Percentiles rank a stretch among this genome's conserved stretches.
phyloP scores from a whole-genome alignment of 2,329 filamentous ascomycete species.

The Berkeleyomyces basicola region DNA sequence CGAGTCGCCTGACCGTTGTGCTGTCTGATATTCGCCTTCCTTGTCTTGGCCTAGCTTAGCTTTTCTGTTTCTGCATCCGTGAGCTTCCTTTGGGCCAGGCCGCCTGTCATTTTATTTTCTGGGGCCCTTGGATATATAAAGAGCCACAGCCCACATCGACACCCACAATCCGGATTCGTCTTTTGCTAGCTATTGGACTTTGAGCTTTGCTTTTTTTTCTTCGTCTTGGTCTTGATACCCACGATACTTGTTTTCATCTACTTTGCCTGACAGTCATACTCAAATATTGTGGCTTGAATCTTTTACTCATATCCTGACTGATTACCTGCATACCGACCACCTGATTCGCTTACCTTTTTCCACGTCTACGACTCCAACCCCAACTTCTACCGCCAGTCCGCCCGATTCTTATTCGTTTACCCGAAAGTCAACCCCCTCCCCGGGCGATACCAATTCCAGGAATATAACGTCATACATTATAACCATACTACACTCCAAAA shows the following conservation, averaged over 20 bases:
- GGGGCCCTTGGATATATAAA: background rate
- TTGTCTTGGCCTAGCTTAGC: background rate
- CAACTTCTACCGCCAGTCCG: background rate
- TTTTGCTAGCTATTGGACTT: background rate
- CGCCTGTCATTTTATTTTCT: background rate
- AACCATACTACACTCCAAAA: background rate
- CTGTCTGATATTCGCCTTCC: background rate
- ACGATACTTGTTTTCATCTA: background rate
- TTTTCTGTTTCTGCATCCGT: background rate
- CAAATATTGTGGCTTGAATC: background rate
- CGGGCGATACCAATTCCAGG: background rate
- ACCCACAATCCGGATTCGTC: background rate
- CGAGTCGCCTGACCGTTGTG: background rate
- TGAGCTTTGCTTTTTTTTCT: background rate
- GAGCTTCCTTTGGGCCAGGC: background rate
- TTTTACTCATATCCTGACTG: background rate
- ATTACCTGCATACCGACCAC: background rate
- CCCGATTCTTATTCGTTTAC: conserved; percentile 1
- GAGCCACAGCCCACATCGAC: background rate
- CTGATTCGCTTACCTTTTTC: background rate
- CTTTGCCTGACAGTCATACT: background rate
- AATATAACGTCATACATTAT: background rate
- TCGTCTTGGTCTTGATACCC: background rate
- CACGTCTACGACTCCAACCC: background rate
- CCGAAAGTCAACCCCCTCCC: background rate